Conservation (phyloP, 2,329 filamentous ascomycete species). For the Aspergillus persii region DNA sequence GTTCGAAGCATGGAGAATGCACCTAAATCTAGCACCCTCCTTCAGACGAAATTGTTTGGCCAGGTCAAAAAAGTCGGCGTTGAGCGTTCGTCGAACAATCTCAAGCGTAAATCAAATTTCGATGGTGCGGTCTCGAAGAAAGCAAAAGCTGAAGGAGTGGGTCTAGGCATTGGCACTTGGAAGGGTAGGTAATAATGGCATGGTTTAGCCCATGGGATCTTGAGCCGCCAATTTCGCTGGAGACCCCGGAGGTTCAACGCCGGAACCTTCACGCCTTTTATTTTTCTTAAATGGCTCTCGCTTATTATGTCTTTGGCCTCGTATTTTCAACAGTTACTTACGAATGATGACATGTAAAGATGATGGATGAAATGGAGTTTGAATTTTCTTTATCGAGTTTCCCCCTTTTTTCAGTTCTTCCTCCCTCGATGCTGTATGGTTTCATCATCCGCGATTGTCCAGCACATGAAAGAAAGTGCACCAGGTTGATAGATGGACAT, state of each 20-base stretch:
- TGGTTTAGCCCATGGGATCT: conserved; percentile 24
- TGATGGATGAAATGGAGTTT: neutral
- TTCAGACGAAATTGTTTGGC: conserved; percentile 65
- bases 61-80: conserved; percentile 57
- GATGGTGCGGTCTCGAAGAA: conserved; percentile 48
- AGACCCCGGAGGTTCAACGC: neutral
- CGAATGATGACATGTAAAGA: conserved; percentile 22
- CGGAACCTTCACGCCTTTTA: neutral
- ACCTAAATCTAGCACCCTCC: conserved; percentile 45
- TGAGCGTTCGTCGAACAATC: conserved; percentile 28
- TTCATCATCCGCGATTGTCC: too few relatives aligned
- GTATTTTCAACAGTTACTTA: conserved; percentile 10
- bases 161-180: conserved; percentile 55
- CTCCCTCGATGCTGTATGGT: too few relatives aligned
- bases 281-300: neutral
- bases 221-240: conserved; percentile 6
- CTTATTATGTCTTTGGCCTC: conserved; percentile 10
- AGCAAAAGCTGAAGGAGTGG: conserved; percentile 50
- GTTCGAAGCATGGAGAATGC: conserved; percentile 35
- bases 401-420: neutral
- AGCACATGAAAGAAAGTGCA: too few relatives aligned
- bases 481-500: too few relatives aligned
- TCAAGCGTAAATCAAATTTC: conserved; percentile 43
- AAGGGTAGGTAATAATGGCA: conserved; percentile 14
- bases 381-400: neutral